These are phyloP conservation scores for Schwanniomyces sp. DNA, from an alignment of 805 yeast species.

Conservation along the genomic window DNA sequence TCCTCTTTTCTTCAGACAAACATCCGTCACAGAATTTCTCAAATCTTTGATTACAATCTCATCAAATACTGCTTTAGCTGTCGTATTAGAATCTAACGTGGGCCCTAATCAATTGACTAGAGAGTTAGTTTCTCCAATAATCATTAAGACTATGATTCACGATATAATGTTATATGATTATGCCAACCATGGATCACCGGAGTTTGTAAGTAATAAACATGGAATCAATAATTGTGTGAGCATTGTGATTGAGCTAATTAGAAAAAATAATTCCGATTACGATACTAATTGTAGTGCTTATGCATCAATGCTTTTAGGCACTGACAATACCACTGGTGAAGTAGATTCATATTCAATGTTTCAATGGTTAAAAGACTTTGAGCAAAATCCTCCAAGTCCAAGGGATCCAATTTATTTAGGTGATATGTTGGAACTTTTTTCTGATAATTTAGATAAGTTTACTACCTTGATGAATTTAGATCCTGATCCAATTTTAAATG, in stretches of 20 bases:
- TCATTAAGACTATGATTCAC: conserved; percentile 64
- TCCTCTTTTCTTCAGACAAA: conserved; percentile 57
- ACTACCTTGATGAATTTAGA: conserved; percentile 54
- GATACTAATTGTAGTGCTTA: conserved; percentile 84
- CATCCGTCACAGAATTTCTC: conserved; percentile 93
- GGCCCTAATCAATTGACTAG: conserved; percentile 96
- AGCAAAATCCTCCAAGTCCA: conserved; percentile 88
- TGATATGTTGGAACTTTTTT: conserved; percentile 73
- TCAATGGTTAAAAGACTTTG: conserved; percentile 50
- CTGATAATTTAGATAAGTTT: conserved; percentile 71
- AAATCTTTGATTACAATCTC: conserved; percentile 93
- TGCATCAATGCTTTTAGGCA: conserved; percentile 52
- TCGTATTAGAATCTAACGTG: conserved; percentile 84
- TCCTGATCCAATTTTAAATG: conserved; percentile 18
- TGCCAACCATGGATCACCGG: conserved; percentile 8
- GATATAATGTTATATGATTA: conserved; percentile 59
- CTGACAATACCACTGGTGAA: conserved; percentile 32
- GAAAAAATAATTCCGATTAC: conserved; percentile 95
- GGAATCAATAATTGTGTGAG: conserved; percentile 95
- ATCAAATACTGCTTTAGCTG: conserved; percentile 70
- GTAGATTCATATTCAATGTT: conserved; percentile 42
- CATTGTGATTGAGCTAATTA: conserved; percentile 86
- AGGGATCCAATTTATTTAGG: conserved; percentile 94
- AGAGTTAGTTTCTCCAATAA: conserved; percentile 76
- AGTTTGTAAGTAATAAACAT: conserved; percentile 58